Evolutionary conservation across 1,139 yeast species (phyloP).

Genomic region (Candida labiduridarum): DNA sequence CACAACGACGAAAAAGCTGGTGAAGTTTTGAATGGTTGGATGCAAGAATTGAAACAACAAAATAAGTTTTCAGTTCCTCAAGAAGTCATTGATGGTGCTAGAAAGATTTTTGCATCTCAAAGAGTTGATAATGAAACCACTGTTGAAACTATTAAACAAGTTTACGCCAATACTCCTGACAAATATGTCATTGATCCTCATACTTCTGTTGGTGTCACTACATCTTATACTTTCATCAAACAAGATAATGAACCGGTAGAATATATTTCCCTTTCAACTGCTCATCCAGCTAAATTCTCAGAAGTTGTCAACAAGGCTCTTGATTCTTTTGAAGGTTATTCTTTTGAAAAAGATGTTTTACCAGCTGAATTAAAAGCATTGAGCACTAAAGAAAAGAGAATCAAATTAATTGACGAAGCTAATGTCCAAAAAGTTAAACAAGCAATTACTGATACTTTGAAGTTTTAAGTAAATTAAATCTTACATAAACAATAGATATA

Average conservation of each 20-base stretch:
- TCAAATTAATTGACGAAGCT: conserved; percentile 72
- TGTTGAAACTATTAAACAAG: conserved; percentile 67
- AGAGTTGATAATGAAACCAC: conserved; percentile 82
- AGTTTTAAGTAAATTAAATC: conserved; percentile 10
- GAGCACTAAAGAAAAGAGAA: conserved; percentile 71
- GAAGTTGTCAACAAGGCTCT: conserved; percentile 91
- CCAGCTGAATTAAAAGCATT: conserved; percentile 85
- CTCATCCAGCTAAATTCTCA: conserved; percentile 97
- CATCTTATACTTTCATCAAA: conserved; percentile 64
- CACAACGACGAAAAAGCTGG: conserved; percentile 75
- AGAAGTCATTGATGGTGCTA: conserved; percentile 66
- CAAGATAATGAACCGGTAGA: conserved; percentile 37
- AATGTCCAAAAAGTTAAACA: conserved; percentile 72
- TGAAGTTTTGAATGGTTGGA: conserved; percentile 68
- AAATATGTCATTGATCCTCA: conserved; percentile 94
- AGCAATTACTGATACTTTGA: conserved; percentile 71
- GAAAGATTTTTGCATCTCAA: conserved; percentile 71
- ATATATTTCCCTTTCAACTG: conserved; percentile 88
- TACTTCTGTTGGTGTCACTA: conserved; percentile 89
- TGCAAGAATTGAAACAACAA: conserved; percentile 70
- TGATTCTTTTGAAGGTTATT: conserved; percentile 63
- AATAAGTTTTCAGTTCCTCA: conserved; percentile 78
- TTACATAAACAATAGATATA: background rate
- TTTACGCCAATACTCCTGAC: conserved; percentile 61
- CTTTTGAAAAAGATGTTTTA: conserved; percentile 83